Evolutionary conservation across 2,329 filamentous ascomycete species (phyloP).

Genomic region (Aspergillus versicolor): DNA sequence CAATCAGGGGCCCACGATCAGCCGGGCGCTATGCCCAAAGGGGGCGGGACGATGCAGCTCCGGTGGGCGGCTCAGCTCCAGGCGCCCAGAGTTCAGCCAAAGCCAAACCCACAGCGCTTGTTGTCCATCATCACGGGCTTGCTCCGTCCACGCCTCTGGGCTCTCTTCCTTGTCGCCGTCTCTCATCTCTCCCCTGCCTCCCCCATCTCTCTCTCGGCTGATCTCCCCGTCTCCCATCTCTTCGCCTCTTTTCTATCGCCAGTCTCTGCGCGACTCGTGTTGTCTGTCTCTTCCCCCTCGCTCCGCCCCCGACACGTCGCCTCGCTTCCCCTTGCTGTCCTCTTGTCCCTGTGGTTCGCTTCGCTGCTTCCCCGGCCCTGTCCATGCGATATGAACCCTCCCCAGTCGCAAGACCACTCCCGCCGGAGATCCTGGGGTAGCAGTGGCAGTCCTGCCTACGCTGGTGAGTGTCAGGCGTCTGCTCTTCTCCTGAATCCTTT

Average conservation of each 20-base stretch:
- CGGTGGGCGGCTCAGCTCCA: conserved; percentile 28
- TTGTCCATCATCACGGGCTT: conserved; percentile 10
- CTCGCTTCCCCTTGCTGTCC: conserved; percentile 4
- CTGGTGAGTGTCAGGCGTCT: conserved; percentile 35
- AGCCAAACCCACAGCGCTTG: conserved; percentile 10
- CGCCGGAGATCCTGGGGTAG: conserved; percentile 39
- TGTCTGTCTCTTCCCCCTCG: conserved; percentile 5
- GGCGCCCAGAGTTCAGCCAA: conserved; percentile 9
- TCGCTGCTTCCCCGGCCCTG: conserved; percentile 1
- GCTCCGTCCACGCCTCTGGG: no score
- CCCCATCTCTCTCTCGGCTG: conserved; percentile 8
- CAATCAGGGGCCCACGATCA: conserved; percentile 16
- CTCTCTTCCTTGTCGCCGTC: neutral
- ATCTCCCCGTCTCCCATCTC: conserved; percentile 10
- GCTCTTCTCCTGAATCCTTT: conserved; percentile 8
- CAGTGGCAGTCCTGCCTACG: conserved; percentile 35
- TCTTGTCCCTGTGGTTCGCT: neutral
- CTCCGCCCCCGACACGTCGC: conserved; percentile 9
- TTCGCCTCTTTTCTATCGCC: neutral
- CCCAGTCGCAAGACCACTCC: conserved; percentile 32
- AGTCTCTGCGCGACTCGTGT: neutral
- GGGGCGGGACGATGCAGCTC: conserved; percentile 24
- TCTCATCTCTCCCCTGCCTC: neutral
- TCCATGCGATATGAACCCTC: conserved; percentile 37
- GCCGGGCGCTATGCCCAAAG: no score